Conservation (phyloP, 257 asterid species). For the Prunella vulgaris region DNA sequence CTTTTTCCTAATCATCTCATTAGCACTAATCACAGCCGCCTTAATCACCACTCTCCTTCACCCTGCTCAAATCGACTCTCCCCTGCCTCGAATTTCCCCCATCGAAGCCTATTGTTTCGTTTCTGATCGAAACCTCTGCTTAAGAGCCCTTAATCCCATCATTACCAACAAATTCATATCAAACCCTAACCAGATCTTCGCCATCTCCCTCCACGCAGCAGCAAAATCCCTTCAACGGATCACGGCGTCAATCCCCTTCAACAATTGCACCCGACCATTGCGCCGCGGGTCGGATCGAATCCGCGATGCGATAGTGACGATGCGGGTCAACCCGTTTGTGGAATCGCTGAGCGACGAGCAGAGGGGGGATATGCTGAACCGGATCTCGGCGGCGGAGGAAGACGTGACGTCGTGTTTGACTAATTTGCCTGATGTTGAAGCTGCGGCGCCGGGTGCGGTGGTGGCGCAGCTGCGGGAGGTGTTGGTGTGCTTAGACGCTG, state of each 20-base stretch:
- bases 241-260: neutral
- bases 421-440: neutral
- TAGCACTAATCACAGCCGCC: constrained; percentile 13
- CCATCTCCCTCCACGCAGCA: constrained; percentile 17
- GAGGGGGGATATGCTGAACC: neutral
- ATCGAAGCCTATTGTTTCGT: neutral
- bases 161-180: neutral
- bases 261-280: neutral
- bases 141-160: constrained; percentile 7
- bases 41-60: constrained; percentile 16
- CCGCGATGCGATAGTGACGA: neutral
- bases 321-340: constrained; percentile 15
- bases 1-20: constrained; percentile 6
- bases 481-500: constrained; percentile 14
- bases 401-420: constrained; percentile 7
- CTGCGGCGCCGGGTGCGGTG: too few relatives aligned
- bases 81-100: neutral
- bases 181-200: constrained; percentile 25
- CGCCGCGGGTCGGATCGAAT: neutral
- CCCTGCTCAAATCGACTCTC: neutral
- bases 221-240: neutral
- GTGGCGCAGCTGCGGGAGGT: constrained; percentile 11
- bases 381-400: neutral
- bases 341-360: constrained; percentile 11
- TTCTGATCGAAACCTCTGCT: constrained; percentile 11